Evolutionary conservation across 2,329 filamentous ascomycete species (phyloP).

Genomic region (Hypoxylon sp.): DNA sequence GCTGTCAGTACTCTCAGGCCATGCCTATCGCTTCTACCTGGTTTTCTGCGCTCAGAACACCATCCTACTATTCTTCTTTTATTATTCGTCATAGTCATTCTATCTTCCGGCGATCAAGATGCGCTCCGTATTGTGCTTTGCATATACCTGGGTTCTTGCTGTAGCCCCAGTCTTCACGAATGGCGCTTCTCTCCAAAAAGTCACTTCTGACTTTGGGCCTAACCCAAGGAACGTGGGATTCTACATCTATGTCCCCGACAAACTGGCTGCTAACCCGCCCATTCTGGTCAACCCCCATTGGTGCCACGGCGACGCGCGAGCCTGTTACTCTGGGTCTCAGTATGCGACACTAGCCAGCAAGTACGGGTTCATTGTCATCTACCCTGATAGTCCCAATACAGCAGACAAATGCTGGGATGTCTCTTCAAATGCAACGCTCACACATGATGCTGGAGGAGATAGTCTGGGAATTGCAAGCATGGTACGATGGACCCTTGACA

Average conservation of each 20-base stretch:
- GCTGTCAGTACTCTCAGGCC: no score
- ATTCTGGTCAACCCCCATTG: constrained; percentile 71
- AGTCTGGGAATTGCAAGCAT: constrained; percentile 59
- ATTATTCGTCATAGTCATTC: neutral
- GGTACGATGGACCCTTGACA: constrained; percentile 55
- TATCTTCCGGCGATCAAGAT: constrained; percentile 5
- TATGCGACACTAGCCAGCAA: constrained; percentile 68
- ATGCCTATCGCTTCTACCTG: neutral
- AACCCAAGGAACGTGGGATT: constrained; percentile 68
- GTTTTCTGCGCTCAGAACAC: neutral
- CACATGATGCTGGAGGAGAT: constrained; percentile 57
- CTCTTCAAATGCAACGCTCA: constrained; percentile 59
- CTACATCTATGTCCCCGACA: constrained; percentile 66
- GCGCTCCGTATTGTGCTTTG: constrained; percentile 12
- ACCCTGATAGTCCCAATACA: constrained; percentile 54
- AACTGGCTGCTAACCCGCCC: constrained; percentile 61
- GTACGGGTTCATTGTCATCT: constrained; percentile 59
- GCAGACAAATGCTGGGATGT: constrained; percentile 72
- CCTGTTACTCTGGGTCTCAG: constrained; percentile 65
- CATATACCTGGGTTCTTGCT: constrained; percentile 25
- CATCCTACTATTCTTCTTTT: neutral
- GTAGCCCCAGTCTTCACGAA: constrained; percentile 14
- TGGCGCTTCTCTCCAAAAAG: constrained; percentile 51
- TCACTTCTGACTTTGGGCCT: constrained; percentile 57
- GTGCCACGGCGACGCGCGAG: constrained; percentile 68